A percentile compares a stretch with the other conserved stretches of the same genome.
Evolutionary conservation across 441 rosid species (phyloP).

Genomic region (Isatis lusitanica): DNA sequence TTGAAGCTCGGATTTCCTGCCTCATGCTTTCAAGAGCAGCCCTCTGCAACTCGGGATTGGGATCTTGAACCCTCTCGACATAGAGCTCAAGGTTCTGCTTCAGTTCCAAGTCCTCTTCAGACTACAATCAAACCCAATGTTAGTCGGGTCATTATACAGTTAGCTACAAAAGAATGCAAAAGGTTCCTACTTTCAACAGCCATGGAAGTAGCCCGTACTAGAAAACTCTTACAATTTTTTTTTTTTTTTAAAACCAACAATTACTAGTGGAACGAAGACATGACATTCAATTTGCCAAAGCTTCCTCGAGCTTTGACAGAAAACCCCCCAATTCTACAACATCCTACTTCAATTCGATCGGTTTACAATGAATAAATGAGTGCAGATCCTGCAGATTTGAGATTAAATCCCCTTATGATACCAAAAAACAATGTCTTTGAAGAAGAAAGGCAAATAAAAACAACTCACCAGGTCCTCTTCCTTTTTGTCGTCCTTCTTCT

Average conservation of each 20-base stretch:
- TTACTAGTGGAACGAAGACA: not conserved
- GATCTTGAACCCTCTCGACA: conserved; percentile 88
- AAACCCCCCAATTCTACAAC: not conserved
- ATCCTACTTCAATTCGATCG: not conserved
- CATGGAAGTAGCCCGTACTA: no score
- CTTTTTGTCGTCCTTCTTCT: conserved; percentile 81
- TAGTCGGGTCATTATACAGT: not conserved
- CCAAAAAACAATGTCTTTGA: no score
- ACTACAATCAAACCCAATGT: conserved; percentile 43
- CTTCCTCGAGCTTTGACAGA: not conserved
- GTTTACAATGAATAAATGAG: not conserved
- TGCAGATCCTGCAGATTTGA: not conserved
- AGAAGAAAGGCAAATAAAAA: not conserved
- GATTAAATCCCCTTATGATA: not conserved
- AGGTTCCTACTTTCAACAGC: not conserved
- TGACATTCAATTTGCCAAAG: not conserved
- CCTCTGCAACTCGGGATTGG: conserved; percentile 78
- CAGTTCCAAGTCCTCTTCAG: conserved; percentile 82
- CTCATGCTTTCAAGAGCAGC: conserved; percentile 89
- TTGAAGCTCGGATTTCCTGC: conserved; percentile 78
- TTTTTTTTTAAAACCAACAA: no score
- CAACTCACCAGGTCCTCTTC: conserved; percentile 74
- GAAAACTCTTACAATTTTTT: no score
- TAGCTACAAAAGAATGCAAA: not conserved
- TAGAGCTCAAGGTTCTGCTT: conserved; percentile 87